Conservation (phyloP, 2,329 filamentous ascomycete species). For the Alternaria consortialis region DNA sequence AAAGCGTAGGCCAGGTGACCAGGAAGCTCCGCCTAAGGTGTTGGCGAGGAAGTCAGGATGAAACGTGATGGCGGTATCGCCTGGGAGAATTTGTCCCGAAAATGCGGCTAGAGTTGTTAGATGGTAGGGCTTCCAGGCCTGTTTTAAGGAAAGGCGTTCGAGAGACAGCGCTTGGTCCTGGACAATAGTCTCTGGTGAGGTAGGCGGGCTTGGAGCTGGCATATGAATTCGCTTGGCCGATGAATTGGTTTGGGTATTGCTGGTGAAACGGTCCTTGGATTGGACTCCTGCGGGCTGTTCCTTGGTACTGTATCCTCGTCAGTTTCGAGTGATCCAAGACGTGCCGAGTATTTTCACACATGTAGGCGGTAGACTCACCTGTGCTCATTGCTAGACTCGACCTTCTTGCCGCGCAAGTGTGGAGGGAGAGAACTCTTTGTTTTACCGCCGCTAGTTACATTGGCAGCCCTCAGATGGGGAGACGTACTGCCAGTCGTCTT, state of each 20-base stretch:
- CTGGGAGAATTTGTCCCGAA: slow-evolving; percentile 30
- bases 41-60: slow-evolving; percentile 49
- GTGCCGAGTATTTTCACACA: not conserved
- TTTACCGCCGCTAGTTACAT: slow-evolving; percentile 10
- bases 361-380: slow-evolving; percentile 9
- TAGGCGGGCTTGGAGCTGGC: slow-evolving; percentile 21
- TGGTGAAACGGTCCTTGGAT: slow-evolving; percentile 21
- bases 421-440: slow-evolving; percentile 27
- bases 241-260: slow-evolving; percentile 33
- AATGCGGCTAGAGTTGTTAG: slow-evolving; percentile 45
- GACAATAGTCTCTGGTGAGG: slow-evolving; percentile 15
- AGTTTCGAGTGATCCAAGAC: not conserved
- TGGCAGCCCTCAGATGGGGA: slow-evolving; percentile 13
- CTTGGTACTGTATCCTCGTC: slow-evolving; percentile 9
- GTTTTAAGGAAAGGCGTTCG: slow-evolving; percentile 22
- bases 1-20: slow-evolving; percentile 55
- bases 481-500: slow-evolving; percentile 16
- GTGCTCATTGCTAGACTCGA: not conserved
- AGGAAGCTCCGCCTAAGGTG: slow-evolving; percentile 50
- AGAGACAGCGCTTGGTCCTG: slow-evolving; percentile 15
- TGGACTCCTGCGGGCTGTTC: slow-evolving; percentile 5
- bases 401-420: slow-evolving; percentile 23
- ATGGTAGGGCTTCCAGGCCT: slow-evolving; percentile 50
- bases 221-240: slow-evolving; percentile 8
- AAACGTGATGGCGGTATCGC: slow-evolving; percentile 46